A percentile compares a stretch with the other conserved stretches of the same genome.
These are phyloP conservation scores for Solanum dulcamara DNA, from an alignment of 257 asterid genomes.

Conservation along the genomic window DNA sequence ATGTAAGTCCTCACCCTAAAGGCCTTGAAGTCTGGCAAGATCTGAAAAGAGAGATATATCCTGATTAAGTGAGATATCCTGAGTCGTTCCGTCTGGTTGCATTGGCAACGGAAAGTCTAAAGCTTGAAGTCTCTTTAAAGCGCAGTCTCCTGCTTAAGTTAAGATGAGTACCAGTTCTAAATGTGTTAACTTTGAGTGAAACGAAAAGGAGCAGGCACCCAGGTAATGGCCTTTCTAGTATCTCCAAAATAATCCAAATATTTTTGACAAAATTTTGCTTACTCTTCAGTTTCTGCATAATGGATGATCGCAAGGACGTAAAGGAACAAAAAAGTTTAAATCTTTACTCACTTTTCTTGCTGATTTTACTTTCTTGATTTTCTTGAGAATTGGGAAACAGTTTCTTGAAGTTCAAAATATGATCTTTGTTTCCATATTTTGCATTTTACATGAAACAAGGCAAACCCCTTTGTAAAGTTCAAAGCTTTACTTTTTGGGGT, in stretches of 20 bases:
- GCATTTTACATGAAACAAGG: neutral
- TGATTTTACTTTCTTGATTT: neutral
- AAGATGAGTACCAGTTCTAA: neutral
- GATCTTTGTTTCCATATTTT: neutral
- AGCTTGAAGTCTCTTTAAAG: neutral
- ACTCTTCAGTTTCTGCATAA: neutral
- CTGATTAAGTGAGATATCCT: neutral
- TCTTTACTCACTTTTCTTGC: neutral
- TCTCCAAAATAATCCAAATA: neutral
- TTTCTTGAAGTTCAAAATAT: neutral
- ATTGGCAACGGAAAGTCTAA: neutral
- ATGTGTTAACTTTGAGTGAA: neutral
- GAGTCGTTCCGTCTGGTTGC: neutral
- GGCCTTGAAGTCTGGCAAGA: constrained; percentile 47
- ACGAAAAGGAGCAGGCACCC: neutral
- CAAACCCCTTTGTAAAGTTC: neutral
- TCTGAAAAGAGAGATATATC: constrained; percentile 29
- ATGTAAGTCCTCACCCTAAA: constrained; percentile 44
- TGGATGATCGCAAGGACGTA: constrained; percentile 23
- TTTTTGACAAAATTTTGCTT: neutral
- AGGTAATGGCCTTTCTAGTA: neutral
- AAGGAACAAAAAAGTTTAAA: neutral
- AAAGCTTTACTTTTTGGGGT: neutral
- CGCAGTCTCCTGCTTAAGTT: neutral
- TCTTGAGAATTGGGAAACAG: neutral